Evolutionary conservation across 108 stramenopile genomes (phyloP), one percentile per base, ranked within the genome.

Genomic region (Mediolabrus comicus): DNA sequence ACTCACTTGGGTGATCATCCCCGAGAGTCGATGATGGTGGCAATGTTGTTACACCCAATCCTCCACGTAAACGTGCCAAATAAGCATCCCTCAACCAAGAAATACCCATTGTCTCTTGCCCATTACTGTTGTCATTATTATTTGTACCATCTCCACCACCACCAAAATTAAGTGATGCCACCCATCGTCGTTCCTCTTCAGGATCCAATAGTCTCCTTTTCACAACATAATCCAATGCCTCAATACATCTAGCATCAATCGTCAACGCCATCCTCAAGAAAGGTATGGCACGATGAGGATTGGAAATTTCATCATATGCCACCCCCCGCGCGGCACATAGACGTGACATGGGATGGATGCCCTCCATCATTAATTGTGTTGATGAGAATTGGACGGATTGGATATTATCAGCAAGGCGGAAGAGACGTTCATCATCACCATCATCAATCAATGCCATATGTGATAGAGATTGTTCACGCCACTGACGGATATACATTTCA

Each of bases 271-370:
- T 67, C 59, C 77, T 83, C 57, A 87, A 79, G 39, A 80, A 94
- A 0, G 79, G 41, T 9, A 86, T 63, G 11, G 89, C 87, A 14
- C 92, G 80, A 17, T 74, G 68, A 10, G 86, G 85, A 80, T 94
- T 89, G 4, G 87, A 87, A 12, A 84, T 65, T 59, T 85, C 86
- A 32, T 84, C 74, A 59, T 85, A 87, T 33, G 87, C 89, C 9
- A 63, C 71, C 28, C 85, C 92, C 5, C 87, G 69, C 57, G 71
- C 77, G 9, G 65, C 36, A 52, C 82, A 87, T 4, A 94, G 71
- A 1, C 87, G 70, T 17, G 92, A 71, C 12, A 94, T 58, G 25
- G 87, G 87, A 69, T 94, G 92, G 52, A 89, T 85, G 3, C 49
- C 62, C 36, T 51, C 69, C 55, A 49, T 70, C 29, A 34, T 16